Evolutionary conservation across 2,329 filamentous ascomycete species (phyloP).

Genomic region (Akanthomyces uredinophilus): DNA sequence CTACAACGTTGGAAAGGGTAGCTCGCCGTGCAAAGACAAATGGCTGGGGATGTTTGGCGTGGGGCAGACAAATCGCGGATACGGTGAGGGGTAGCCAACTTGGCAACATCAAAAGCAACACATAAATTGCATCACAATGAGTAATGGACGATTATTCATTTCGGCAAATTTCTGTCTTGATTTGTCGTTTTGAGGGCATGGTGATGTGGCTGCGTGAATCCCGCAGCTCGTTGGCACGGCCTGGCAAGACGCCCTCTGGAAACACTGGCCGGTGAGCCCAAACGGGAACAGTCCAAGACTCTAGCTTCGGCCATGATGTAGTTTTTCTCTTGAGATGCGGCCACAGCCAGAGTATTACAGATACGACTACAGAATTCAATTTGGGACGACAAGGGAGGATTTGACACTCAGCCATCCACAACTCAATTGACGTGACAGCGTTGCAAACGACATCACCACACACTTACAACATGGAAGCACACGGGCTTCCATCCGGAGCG

Average conservation of each 20-base stretch:
- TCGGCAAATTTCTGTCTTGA: no score
- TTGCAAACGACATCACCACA: no score
- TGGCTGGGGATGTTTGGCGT: not conserved
- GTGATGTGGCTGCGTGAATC: not conserved
- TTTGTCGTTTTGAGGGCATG: not conserved
- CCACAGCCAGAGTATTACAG: no score
- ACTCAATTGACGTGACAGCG: no score
- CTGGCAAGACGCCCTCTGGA: not conserved
- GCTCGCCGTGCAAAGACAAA: not conserved
- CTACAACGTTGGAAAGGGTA: not conserved
- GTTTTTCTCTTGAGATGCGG: not conserved
- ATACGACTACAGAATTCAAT: no score
- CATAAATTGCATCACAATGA: not conserved
- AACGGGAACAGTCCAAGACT: not conserved
- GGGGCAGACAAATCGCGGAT: slow-evolving; percentile 4
- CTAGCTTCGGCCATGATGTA: not conserved
- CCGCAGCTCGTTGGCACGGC: not conserved
- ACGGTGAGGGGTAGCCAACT: not conserved
- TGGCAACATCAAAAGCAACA: not conserved
- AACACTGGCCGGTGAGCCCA: slow-evolving; percentile 5
- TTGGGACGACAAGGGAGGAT: no score
- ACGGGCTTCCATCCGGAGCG: not conserved
- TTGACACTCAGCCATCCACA: no score
- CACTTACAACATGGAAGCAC: not conserved
- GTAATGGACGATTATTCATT: no score